Evolutionary conservation across 495 filamentous ascomycete genomes (phyloP).

Genomic region (Trichocladium uniseriatum): DNA sequence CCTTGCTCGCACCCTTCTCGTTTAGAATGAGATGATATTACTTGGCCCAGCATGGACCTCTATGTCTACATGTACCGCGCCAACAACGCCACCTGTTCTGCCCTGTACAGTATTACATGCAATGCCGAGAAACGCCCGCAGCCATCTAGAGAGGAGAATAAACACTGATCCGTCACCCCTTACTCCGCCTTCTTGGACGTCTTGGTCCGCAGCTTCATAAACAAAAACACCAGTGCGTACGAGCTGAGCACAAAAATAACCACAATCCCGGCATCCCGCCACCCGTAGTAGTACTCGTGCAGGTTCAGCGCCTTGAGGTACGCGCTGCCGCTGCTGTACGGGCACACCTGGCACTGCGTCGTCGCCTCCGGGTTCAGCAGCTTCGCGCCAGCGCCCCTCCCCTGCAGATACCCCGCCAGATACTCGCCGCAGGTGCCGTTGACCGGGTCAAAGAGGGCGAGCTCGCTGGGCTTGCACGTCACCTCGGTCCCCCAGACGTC

Average conservation of each 20-base stretch:
- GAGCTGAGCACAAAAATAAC: constrained; percentile 26
- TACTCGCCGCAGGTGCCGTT: constrained; percentile 24
- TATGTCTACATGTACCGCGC: no score
- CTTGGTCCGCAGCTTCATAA: constrained; percentile 27
- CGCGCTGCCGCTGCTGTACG: constrained; percentile 46
- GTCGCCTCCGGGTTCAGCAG: constrained; percentile 34
- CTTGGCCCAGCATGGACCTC: no score
- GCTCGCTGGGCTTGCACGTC: constrained; percentile 12
- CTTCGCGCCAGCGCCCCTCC: constrained; percentile 22
- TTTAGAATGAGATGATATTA: no score
- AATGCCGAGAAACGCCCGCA: no score
- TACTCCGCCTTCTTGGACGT: constrained; percentile 26
- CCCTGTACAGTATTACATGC: no score
- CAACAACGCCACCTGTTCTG: no score
- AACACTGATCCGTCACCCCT: no score
- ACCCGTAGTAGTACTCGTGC: constrained; percentile 42
- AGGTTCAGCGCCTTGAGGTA: constrained; percentile 36
- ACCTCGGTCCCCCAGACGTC: constrained; percentile 15
- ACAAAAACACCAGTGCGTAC: constrained; percentile 22
- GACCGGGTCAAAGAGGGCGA: constrained; percentile 18
- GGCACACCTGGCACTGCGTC: constrained; percentile 52
- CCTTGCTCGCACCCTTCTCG: no score
- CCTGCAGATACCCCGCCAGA: constrained; percentile 19
- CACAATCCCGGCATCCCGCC: constrained; percentile 50
- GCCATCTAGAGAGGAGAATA: no score